A percentile compares a stretch with the other conserved stretches of the same genome.
phyloP scores from a whole-genome alignment of 208 protist genomes.

The Acanthamoeba healyi region DNA sequence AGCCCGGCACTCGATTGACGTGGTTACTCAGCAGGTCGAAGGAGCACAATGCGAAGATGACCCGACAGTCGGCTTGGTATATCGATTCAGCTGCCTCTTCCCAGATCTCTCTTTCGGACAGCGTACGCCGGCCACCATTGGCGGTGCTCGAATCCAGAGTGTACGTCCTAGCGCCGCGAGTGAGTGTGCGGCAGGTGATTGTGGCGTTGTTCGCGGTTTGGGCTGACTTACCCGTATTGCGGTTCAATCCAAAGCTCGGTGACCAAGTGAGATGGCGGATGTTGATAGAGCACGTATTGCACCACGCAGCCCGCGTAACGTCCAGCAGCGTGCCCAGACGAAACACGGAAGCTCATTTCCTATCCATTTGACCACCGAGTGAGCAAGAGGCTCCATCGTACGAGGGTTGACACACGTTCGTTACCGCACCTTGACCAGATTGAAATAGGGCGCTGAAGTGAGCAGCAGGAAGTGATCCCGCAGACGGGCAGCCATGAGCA shows the following conservation, averaged over 20 bases:
- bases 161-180: not conserved
- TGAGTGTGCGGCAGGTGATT: not conserved
- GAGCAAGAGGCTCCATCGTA: not conserved
- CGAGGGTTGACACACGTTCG: not conserved
- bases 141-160: not conserved
- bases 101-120: constrained; percentile 38
- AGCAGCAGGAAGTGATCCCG: constrained; percentile 60
- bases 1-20: constrained; percentile 52
- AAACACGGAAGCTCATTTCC: constrained; percentile 42
- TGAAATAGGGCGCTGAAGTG: constrained; percentile 38
- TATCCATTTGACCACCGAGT: not conserved
- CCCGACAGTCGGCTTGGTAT: constrained; percentile 39
- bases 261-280: constrained; percentile 20
- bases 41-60: constrained; percentile 70
- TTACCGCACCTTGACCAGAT: not conserved
- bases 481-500: constrained; percentile 41
- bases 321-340: constrained; percentile 2
- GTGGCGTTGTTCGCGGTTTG: not conserved
- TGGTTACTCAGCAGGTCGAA: constrained; percentile 49
- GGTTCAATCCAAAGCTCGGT: constrained; percentile 75
- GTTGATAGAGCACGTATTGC: constrained; percentile 74
- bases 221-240: constrained; percentile 32
- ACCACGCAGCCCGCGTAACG: constrained; percentile 52
- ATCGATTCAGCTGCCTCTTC: constrained; percentile 5
- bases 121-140: not conserved